Conservation (phyloP, 371 early-diverging fungal genomes). For the Mucor velutinosus region DNA sequence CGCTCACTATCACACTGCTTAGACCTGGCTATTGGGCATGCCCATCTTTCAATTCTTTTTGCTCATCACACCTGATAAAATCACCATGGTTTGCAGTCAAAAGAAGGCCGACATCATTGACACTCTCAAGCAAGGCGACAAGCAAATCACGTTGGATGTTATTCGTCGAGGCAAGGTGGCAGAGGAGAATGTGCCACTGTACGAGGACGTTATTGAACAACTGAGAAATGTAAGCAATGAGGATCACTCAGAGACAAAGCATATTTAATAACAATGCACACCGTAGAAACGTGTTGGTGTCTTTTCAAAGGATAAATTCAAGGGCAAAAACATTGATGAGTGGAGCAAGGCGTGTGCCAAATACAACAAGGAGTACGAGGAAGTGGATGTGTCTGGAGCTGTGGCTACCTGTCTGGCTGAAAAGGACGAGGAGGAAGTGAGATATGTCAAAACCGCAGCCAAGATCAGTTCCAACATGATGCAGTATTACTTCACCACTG, state of each 20-base stretch:
- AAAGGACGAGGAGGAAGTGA: conserved; percentile 90
- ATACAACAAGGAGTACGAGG: conserved; percentile 55
- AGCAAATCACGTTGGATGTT: conserved; percentile 73
- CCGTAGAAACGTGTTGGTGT: conserved; percentile 74
- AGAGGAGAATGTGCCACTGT: conserved; percentile 61
- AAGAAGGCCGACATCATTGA: conserved; percentile 69
- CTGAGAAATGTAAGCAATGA: conserved; percentile 32
- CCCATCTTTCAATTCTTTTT: conserved; percentile 91
- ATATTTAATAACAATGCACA: background rate
- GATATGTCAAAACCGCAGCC: conserved; percentile 73
- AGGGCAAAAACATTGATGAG: conserved; percentile 79
- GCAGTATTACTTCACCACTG: conserved; percentile 84
- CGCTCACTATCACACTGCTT: conserved; percentile 4
- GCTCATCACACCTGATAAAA: conserved; percentile 74
- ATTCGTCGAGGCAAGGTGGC: conserved; percentile 78
- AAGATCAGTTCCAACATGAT: conserved; percentile 75
- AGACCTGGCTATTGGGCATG: conserved; percentile 95
- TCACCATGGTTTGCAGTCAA: conserved; percentile 79
- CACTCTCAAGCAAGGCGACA: conserved; percentile 46
- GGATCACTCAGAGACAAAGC: background rate
- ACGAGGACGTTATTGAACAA: conserved; percentile 56
- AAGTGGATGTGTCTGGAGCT: conserved; percentile 75
- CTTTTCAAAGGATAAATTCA: conserved; percentile 76
- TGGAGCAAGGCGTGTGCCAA: conserved; percentile 70
- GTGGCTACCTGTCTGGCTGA: conserved; percentile 77